Evolutionary conservation across 2,329 filamentous ascomycete species (phyloP), one percentile per base, ranked within the genome.

Genomic region (Fusarium camptoceras): DNA sequence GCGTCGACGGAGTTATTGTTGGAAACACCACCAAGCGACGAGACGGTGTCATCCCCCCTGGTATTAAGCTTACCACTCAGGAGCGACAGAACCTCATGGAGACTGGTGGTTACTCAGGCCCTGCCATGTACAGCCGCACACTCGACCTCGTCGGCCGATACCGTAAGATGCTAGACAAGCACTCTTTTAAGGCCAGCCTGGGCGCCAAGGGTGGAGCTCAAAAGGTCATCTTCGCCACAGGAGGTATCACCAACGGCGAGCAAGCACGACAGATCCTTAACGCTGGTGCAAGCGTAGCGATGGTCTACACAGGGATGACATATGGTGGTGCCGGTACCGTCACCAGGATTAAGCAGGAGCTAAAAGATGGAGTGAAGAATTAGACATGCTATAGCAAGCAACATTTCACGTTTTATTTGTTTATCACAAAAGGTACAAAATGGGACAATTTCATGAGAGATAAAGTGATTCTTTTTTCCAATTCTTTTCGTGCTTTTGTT

Each of bases 21-120:
- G 96, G 95, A 14, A 99, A 99, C 83, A 99, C 96, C 0, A 99
- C 96, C 5, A 97, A 96, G 81, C 88, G 91, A 70, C 87, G 96
- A 44, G 87, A 90, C 0, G 90, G 89, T 6, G 83, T 94, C 5
- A 78, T 95, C 1, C 91, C 94, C 1, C 81, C 86, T 25, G 90
- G 91, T 27, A 87, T 91, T 70, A 79, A 83, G 34, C 84, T 97
- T 27, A 87, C 90, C 0, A 75, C 83, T 3, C 84, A 87, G 68
- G 95, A 99, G 77, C 85, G 89, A 71, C 81, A 83, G 64, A 86
- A 90, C 3, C 80, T 98, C 31, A 84, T 86, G 60, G 93, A 98
- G 81, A 90, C 91, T 22, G 94, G 96, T 28, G 95, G 96, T 2
- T 97, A 94, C 80, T 97, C 94, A 1, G 95, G 96, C 1, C 96